Base-by-base conservation (phyloP, 805 yeast species). In the Spathaspora boniae region DNA sequence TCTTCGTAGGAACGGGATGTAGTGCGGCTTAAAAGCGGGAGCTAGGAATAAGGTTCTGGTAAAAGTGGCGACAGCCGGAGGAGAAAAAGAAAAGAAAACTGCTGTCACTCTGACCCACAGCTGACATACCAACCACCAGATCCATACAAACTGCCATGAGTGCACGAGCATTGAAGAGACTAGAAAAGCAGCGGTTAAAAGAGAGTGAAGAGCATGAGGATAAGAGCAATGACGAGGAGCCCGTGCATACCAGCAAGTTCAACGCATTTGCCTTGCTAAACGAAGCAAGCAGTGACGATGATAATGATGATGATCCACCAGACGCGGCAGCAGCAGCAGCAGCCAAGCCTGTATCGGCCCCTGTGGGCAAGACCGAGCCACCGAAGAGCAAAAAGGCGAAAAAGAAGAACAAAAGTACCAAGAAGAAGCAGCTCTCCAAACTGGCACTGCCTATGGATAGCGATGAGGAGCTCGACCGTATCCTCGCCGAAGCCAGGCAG, bases 381-480 rank as follows among this genome's bases (percentile, higher is more conserved):
- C 42, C 1, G 50, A 43, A 2, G 46, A 40, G 15, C 45, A 48
- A 4, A 49, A 24, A 17, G 41, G 28, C 19, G 48, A 44, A 11
- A 33, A 28, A 16, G 43, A 27, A 28, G 24, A 44, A 39, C 36
- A 44, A 36, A 49, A 46, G 29, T 14, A 36, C 12, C 33, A 33
- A 19, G 37, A 17, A 15, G 29, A 37, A 2, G 46, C 43, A 17
- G 46, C 46, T 16, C 36, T 18, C 43, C 16, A 47, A 45, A 19
- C 36, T 18, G 17, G 33, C 37, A 16, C n/a, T 26, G 3, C 49
- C 42, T n/a, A 48, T 46, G 2, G 58, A 62, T n/a, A 68, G 70
- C 39, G 82, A 78, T 44, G 80, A 74, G 6, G 86, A 78, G 22
- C 57, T 82, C 17, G 86, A 80, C 53, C 60, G 60, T 40, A 60